phyloP scores from a whole-genome alignment of 2,329 filamentous ascomycete genomes.

The Magnaporthiopsis poae region DNA sequence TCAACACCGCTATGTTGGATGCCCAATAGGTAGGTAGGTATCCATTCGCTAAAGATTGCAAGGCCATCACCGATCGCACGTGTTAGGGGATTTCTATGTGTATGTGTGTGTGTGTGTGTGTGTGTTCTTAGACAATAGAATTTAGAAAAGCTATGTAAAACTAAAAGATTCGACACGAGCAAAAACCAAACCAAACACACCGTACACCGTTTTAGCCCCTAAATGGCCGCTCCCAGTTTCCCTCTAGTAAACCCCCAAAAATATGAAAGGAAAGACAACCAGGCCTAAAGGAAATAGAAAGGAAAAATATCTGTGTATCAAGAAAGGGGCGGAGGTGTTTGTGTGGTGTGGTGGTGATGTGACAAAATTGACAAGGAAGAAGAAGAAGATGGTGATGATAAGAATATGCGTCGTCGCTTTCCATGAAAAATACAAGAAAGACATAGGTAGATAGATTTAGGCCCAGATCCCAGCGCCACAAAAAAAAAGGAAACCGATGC shows the following conservation, averaged over 20 bases:
- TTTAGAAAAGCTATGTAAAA: background rate
- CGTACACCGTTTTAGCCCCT: background rate
- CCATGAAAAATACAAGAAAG: background rate
- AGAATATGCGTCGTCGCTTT: constrained; percentile 1
- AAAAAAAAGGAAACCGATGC: background rate
- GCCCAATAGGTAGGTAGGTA: background rate
- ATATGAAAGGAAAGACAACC: background rate
- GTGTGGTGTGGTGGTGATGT: no score
- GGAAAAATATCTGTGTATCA: background rate
- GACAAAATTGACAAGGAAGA: no score
- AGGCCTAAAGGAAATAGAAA: background rate
- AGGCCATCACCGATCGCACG: background rate
- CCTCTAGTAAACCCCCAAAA: background rate
- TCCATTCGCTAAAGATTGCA: background rate
- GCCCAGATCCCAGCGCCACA: background rate
- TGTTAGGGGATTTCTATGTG: background rate
- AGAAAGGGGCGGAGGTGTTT: background rate
- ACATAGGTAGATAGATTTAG: background rate
- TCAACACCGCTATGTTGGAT: background rate
- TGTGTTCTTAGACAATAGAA: background rate
- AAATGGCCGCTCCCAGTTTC: background rate
- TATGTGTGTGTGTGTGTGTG: no score
- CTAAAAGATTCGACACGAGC: background rate
- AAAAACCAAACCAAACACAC: background rate
- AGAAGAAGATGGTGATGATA: background rate